Evolutionary conservation across 2,329 filamentous ascomycete genomes (phyloP).

Genomic region (Ophiostoma populinum): DNA sequence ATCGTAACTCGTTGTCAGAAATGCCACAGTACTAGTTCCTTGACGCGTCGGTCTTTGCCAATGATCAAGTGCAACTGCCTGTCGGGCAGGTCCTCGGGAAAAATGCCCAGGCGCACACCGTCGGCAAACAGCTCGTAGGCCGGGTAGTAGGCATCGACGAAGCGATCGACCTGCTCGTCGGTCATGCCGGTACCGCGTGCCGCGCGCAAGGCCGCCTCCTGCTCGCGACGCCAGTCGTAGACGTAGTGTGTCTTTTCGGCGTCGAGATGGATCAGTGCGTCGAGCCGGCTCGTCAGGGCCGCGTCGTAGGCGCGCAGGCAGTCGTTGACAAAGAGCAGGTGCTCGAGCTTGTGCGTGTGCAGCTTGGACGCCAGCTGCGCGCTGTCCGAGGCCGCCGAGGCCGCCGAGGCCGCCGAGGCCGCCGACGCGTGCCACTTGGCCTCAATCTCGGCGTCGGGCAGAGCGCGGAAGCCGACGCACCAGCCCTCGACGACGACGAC

Average conservation of each 20-base stretch:
- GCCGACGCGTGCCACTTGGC: conserved; percentile 27
- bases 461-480: conserved; percentile 68
- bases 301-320: conserved; percentile 28
- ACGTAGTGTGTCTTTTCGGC: conserved; percentile 58
- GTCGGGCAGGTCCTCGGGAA: conserved; percentile 31
- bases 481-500: conserved; percentile 79
- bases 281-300: conserved; percentile 28
- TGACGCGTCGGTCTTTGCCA: conserved; percentile 40
- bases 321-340: conserved; percentile 34
- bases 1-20: no score
- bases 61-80: conserved; percentile 46
- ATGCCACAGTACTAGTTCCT: conserved; percentile 34
- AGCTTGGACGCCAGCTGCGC: conserved; percentile 22
- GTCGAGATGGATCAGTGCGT: conserved; percentile 43
- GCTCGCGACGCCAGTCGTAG: conserved; percentile 69
- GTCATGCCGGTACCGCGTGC: conserved; percentile 63
- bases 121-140: conserved; percentile 54
- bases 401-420: conserved; percentile 13
- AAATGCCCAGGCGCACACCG: conserved; percentile 41
- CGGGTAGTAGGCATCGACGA: conserved; percentile 54
- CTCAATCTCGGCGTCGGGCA: conserved; percentile 32
- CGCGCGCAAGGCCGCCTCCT: conserved; percentile 54
- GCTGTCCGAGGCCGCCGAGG: conserved; percentile 12
- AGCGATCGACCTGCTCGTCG: conserved; percentile 58
- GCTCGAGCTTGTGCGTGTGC: conserved; percentile 27